Conservation (phyloP, 2,329 filamentous ascomycete species). For the Phialophora tarda region DNA sequence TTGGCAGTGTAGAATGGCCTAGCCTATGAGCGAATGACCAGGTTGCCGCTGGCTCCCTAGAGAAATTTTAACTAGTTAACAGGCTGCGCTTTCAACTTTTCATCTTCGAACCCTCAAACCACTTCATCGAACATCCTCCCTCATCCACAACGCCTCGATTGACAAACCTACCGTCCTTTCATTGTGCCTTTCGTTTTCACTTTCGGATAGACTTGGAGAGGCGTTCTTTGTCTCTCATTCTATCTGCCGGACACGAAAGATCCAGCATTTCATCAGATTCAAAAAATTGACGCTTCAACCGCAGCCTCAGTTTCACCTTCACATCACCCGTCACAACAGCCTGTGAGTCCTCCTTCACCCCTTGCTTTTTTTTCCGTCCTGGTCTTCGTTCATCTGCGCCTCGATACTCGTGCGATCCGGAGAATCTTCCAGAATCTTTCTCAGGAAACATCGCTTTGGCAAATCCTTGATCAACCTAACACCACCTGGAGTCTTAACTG, state of each 20-base stretch:
- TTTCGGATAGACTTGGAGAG: slow-evolving; percentile 42
- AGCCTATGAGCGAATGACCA: slow-evolving; percentile 2
- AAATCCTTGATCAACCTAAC: background rate
- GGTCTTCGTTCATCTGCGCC: background rate
- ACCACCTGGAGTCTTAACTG: background rate
- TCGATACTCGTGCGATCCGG: background rate
- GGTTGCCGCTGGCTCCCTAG: slow-evolving; percentile 16
- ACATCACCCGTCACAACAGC: slow-evolving; percentile 14
- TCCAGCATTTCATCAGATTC: slow-evolving; percentile 16
- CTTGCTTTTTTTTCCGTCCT: background rate
- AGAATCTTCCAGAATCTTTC: slow-evolving; percentile 10
- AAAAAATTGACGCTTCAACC: slow-evolving; percentile 22
- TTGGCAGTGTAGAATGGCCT: slow-evolving; percentile 3
- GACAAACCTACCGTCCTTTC: slow-evolving; percentile 31
- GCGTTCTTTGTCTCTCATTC: slow-evolving; percentile 40
- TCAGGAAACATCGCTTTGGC: slow-evolving; percentile 1
- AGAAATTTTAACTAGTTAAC: slow-evolving; percentile 25
- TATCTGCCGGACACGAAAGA: slow-evolving; percentile 40
- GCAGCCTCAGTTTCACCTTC: slow-evolving; percentile 26
- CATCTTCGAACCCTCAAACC: slow-evolving; percentile 17
- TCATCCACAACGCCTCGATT: slow-evolving; percentile 24
- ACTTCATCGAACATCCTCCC: slow-evolving; percentile 25
- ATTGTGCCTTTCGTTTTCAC: slow-evolving; percentile 40
- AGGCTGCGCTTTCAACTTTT: slow-evolving; percentile 35
- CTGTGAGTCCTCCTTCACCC: slow-evolving; percentile 22